Conservation (phyloP, 345 rosid species). For the Eucalyptus grandis region DNA sequence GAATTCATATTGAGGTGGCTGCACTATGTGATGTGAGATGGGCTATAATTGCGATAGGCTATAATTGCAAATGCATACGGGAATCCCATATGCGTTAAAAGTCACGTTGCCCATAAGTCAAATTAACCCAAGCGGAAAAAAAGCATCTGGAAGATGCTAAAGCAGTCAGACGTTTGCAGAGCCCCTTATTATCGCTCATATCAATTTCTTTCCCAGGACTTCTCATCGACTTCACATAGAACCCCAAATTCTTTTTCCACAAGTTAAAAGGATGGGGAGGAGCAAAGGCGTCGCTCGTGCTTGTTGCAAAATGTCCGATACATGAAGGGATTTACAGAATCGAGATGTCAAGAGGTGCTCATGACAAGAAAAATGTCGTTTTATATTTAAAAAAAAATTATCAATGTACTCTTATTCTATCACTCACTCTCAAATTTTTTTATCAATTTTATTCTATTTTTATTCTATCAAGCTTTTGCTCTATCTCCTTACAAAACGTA, state of each 20-base stretch:
- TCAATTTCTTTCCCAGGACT: background rate
- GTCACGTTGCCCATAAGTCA: background rate
- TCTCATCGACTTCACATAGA: too few relatives aligned
- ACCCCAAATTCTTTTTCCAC: background rate
- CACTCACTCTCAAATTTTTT: accelerated
- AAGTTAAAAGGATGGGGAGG: background rate
- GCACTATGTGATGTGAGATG: background rate
- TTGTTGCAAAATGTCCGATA: background rate
- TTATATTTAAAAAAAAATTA: background rate
- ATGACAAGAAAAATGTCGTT: accelerated
- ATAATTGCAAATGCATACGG: background rate
- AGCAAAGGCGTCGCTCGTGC: background rate
- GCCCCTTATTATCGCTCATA: background rate
- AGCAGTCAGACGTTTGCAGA: background rate
- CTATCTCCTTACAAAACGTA: accelerated
- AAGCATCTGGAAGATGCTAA: background rate
- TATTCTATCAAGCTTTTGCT: accelerated
- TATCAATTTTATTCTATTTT: accelerated
- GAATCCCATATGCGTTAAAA: background rate
- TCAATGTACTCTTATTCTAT: accelerated
- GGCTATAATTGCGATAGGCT: background rate
- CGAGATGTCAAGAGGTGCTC: background rate
- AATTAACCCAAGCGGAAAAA: background rate
- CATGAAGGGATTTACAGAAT: background rate
- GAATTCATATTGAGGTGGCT: background rate